phyloP scores from a whole-genome alignment of 257 asterid species.

The Salvia rosmarinus region DNA sequence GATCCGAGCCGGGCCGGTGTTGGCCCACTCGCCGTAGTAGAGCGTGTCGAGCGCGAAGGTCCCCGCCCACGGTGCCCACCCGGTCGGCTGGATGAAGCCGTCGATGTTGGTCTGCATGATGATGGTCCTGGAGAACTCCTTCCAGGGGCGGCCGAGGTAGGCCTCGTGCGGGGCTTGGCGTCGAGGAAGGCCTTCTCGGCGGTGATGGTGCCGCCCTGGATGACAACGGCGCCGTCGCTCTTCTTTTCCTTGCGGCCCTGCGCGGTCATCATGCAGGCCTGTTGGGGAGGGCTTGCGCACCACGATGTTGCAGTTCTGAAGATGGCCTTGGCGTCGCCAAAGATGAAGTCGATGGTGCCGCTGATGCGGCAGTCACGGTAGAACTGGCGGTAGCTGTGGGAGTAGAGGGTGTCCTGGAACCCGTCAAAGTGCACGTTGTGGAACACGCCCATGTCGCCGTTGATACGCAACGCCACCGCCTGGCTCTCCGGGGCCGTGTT shows the following conservation, averaged over 20 bases:
- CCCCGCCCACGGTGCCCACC: constrained; percentile 84
- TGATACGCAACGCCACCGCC: constrained; percentile 79
- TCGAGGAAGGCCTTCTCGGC: constrained; percentile 52
- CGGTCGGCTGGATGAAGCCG: constrained; percentile 55
- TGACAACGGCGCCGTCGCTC: constrained; percentile 42
- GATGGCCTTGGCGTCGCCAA: constrained; percentile 68
- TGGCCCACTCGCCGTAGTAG: constrained; percentile 72
- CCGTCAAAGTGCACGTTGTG: constrained; percentile 66
- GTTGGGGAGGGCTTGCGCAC: constrained; percentile 69
- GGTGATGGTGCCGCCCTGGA: constrained; percentile 53
- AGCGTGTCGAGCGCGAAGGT: constrained; percentile 52
- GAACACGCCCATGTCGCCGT: constrained; percentile 59
- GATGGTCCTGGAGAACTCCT: constrained; percentile 67
- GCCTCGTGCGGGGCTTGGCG: constrained; percentile 37
- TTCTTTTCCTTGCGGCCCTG: constrained; percentile 66
- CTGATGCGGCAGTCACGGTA: constrained; percentile 62
- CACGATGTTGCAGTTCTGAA: constrained; percentile 62
- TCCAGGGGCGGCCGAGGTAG: constrained; percentile 86
- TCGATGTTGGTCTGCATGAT: constrained; percentile 63
- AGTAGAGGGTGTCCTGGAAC: constrained; percentile 77
- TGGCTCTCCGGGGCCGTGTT: constrained; percentile 75
- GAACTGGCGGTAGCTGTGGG: constrained; percentile 71
- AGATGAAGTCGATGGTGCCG: constrained; percentile 83
- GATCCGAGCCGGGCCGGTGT: constrained; percentile 58
- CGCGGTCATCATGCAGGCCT: constrained; percentile 82